A percentile compares a stretch with the other conserved stretches of the same genome.
Conservation (phyloP, 108 stramenopile genomes). For the Conticribra guillardii region DNA sequence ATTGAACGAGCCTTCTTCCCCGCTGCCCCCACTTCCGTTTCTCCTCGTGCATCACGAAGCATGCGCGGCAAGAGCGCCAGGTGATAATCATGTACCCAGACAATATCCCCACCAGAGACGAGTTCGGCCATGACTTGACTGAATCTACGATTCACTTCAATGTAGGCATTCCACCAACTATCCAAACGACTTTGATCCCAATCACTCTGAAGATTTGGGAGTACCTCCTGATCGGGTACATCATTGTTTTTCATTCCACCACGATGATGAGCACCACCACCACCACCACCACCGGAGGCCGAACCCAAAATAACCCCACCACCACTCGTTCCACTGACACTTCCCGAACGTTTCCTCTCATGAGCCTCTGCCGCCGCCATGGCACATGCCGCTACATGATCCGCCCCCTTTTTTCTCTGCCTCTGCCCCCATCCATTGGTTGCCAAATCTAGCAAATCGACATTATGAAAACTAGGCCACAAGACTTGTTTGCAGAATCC, state of each 20-base stretch:
- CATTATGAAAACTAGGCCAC: conserved; percentile 99
- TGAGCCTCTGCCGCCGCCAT: conserved; percentile 48
- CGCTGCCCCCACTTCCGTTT: conserved; percentile 21
- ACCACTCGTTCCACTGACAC: conserved; percentile 1
- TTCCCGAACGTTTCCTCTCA: conserved; percentile 38
- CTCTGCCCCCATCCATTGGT: conserved; percentile 63
- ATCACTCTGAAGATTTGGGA: conserved; percentile 44
- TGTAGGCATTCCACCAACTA: conserved; percentile 91
- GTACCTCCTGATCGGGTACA: conserved; percentile 1
- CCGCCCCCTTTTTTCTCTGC: conserved; percentile 31
- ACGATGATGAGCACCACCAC: not conserved
- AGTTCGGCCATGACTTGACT: conserved; percentile 66
- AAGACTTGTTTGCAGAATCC: conserved; percentile 98
- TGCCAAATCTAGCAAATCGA: conserved; percentile 88
- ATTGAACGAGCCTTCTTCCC: not conserved
- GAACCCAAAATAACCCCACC: no score
- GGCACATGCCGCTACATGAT: conserved; percentile 46
- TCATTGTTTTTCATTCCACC: conserved; percentile 5
- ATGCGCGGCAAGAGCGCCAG: conserved; percentile 92
- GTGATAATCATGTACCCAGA: conserved; percentile 99
- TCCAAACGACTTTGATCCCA: conserved; percentile 90
- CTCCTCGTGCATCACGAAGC: conserved; percentile 57
- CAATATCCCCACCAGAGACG: conserved; percentile 68
- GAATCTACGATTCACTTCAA: conserved; percentile 85
- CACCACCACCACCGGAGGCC: no score